phyloP scores from a whole-genome alignment of 2,329 filamentous ascomycete species.

The Albophoma yamanashiensis region DNA sequence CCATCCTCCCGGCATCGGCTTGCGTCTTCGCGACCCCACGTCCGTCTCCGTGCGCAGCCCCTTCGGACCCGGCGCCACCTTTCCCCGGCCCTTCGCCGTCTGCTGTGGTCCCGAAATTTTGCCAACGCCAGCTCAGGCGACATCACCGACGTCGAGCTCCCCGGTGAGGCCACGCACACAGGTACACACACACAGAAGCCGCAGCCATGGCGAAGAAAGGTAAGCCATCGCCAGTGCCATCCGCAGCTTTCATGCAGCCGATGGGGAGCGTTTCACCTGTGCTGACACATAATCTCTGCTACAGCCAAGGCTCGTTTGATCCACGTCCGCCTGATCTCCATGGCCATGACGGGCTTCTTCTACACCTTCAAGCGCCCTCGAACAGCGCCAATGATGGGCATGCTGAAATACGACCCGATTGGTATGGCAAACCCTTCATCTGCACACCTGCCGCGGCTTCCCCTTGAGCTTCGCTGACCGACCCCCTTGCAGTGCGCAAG shows the following conservation, averaged over 20 bases:
- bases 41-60: neutral
- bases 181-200: neutral
- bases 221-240: neutral
- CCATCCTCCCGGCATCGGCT: neutral
- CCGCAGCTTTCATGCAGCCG: neutral
- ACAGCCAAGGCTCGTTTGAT: constrained; percentile 85
- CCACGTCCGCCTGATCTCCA: constrained; percentile 87
- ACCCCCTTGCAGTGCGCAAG: constrained; percentile 59
- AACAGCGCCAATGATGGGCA: constrained; percentile 73
- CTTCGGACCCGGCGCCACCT: constrained; percentile 5
- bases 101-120: constrained; percentile 2
- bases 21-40: neutral
- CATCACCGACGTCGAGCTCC: neutral
- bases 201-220: constrained; percentile 16
- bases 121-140: constrained; percentile 2
- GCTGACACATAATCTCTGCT: constrained; percentile 3
- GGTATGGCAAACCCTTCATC: constrained; percentile 39
- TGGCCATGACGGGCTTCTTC: constrained; percentile 98
- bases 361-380: constrained; percentile 81
- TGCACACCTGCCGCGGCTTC: neutral
- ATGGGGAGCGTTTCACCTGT: neutral
- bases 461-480: neutral
- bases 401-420: constrained; percentile 98
- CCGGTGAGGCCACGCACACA: neutral
- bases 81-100: constrained; percentile 3